Conservation (phyloP, 192 early-diverging fungal genomes). For the Backusella morwellensis region DNA sequence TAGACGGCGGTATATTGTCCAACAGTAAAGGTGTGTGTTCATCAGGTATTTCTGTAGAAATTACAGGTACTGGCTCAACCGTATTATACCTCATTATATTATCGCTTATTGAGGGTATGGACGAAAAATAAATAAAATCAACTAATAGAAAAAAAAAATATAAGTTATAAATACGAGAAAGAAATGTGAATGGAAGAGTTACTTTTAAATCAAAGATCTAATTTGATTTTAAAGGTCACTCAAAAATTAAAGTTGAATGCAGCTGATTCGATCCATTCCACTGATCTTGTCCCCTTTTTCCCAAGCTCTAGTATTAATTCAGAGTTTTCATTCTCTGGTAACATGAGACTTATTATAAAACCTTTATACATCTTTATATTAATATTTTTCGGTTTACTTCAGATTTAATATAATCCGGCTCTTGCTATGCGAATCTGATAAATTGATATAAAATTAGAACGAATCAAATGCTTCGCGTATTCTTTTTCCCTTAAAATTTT, state of each 20-base stretch:
- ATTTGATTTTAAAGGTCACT: constrained; percentile 11
- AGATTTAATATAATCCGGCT: neutral
- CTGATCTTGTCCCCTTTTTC: constrained; percentile 6
- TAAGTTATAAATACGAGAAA: neutral
- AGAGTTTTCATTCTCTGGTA: neutral
- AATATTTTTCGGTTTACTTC: neutral
- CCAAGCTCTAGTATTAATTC: neutral
- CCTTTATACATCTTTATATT: neutral
- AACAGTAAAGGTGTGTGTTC: neutral
- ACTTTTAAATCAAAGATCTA: neutral
- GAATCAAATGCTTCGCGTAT: neutral
- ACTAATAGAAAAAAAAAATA: neutral
- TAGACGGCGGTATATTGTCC: neutral
- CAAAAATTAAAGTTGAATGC: constrained; percentile 10
- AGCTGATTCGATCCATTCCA: constrained; percentile 11
- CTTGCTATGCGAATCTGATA: neutral
- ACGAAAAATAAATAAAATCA: neutral
- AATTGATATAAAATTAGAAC: neutral
- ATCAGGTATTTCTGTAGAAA: neutral
- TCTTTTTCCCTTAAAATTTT: neutral
- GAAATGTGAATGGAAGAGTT: neutral
- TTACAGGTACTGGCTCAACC: neutral
- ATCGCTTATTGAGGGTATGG: neutral
- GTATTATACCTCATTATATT: neutral
- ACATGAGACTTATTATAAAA: neutral